phyloP scores from a whole-genome alignment of 2,329 filamentous ascomycete species.

The Colletotrichum spinosum region DNA sequence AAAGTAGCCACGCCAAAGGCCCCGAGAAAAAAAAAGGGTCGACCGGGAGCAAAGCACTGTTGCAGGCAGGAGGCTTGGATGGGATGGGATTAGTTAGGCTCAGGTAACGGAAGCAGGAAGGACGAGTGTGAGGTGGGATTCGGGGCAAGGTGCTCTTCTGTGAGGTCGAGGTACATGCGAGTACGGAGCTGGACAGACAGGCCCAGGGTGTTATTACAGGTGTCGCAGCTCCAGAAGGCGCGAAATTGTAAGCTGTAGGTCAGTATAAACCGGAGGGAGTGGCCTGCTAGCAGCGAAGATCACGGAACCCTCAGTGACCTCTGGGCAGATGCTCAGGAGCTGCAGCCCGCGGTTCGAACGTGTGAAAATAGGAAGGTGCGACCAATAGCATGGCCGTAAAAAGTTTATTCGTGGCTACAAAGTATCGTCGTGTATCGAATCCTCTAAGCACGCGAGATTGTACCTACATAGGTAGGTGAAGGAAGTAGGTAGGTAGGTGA shows the following conservation, averaged over 20 bases:
- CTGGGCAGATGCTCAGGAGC: conserved; percentile 15
- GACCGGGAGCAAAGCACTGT: conserved; percentile 28
- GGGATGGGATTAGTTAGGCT: conserved; percentile 28
- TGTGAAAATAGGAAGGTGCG: conserved; percentile 19
- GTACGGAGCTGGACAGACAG: conserved; percentile 12
- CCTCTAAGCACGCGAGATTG: conserved; percentile 31
- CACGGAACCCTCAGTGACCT: conserved; percentile 12
- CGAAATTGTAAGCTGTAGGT: conserved; percentile 1
- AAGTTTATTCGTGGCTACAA: conserved; percentile 15
- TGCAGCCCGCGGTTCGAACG: conserved; percentile 19
- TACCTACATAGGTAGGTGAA: no score
- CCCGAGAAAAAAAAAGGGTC: conserved; percentile 35
- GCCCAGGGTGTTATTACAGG: conserved; percentile 10
- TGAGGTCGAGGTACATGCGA: conserved; percentile 22
- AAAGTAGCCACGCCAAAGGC: conserved; percentile 33
- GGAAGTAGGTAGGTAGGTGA: no score
- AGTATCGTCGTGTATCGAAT: conserved; percentile 18
- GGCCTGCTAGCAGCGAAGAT: not conserved
- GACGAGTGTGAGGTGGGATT: conserved; percentile 20
- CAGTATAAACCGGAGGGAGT: not conserved
- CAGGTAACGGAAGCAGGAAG: conserved; percentile 26
- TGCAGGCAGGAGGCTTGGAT: conserved; percentile 23
- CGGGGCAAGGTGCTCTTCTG: not conserved
- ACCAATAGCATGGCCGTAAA: conserved; percentile 24
- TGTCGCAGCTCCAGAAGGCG: conserved; percentile 4